A percentile compares a stretch with the other conserved stretches of the same genome.
phyloP scores from a whole-genome alignment of 352 stramenopile species.

The Globisporangium spinosum region DNA sequence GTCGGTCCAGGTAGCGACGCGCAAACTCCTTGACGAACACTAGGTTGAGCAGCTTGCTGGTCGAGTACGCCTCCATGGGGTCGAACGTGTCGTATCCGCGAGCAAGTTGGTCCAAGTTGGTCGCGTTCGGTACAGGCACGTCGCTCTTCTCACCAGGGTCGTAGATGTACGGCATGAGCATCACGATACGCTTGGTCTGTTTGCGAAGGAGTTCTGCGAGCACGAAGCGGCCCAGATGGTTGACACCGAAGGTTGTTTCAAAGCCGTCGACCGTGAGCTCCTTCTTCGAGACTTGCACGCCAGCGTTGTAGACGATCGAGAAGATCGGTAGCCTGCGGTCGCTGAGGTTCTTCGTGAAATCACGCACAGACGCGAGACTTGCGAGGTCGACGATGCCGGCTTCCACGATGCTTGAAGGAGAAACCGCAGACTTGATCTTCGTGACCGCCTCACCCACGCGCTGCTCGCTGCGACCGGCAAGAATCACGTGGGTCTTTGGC shows the following conservation, averaged over 20 bases:
- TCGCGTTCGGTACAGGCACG: constrained; percentile 19
- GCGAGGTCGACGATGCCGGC: constrained; percentile 29
- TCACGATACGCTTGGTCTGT: constrained; percentile 23
- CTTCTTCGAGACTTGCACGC: constrained; percentile 22
- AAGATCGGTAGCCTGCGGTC: constrained; percentile 20
- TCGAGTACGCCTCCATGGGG: constrained; percentile 22
- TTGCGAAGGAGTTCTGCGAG: constrained; percentile 24
- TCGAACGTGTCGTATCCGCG: constrained; percentile 22
- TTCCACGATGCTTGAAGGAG: constrained; percentile 20
- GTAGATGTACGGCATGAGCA: constrained; percentile 26
- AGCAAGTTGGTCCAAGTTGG: constrained; percentile 23
- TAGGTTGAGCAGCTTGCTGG: constrained; percentile 33
- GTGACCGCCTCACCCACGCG: constrained; percentile 22
- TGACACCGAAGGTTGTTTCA: constrained; percentile 34
- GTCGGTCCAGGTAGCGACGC: constrained; percentile 23
- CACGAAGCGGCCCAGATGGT: constrained; percentile 42
- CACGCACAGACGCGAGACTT: constrained; percentile 27
- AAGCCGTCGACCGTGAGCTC: constrained; percentile 31
- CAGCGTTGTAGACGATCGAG: constrained; percentile 42
- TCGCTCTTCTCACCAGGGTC: constrained; percentile 26
- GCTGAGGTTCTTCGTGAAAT: constrained; percentile 17
- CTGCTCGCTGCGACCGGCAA: constrained; percentile 26
- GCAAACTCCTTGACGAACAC: constrained; percentile 24
- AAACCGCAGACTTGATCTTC: constrained; percentile 10
- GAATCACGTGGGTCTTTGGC: constrained; percentile 26